Conservation (phyloP, 768 basidiomycete genomes). For the Leccinum aurantiacum region DNA sequence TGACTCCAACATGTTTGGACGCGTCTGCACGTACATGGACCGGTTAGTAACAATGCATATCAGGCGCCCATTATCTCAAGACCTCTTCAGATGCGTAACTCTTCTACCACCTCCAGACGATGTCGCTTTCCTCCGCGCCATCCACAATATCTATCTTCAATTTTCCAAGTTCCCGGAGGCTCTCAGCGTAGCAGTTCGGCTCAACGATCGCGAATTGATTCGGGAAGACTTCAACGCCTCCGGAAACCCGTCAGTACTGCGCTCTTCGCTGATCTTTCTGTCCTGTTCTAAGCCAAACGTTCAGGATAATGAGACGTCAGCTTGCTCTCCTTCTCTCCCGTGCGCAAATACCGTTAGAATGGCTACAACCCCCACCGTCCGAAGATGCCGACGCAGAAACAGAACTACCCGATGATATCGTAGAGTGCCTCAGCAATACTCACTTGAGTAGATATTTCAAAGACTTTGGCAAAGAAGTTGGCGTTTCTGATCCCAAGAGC, state of each 20-base stretch:
- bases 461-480: conserved; percentile 91
- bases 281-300: neutral
- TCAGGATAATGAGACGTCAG: conserved; percentile 88
- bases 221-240: conserved; percentile 87
- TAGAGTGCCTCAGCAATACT: conserved; percentile 84
- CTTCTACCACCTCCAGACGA: conserved; percentile 94
- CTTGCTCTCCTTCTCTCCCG: conserved; percentile 93
- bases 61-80: conserved; percentile 1
- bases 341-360: conserved; percentile 86
- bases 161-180: conserved; percentile 91
- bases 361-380: conserved; percentile 64
- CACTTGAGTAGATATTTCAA: conserved; percentile 83
- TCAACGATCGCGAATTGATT: conserved; percentile 79
- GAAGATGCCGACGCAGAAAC: conserved; percentile 56
- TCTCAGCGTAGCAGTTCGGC: conserved; percentile 77
- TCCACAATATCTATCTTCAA: conserved; percentile 85
- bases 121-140: conserved; percentile 81
- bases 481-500: conserved; percentile 84
- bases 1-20: conserved; percentile 81
- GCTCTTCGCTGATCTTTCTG: neutral
- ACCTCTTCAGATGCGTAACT: conserved; percentile 66
- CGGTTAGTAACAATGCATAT: conserved; percentile 48
- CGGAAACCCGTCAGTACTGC: conserved; percentile 70
- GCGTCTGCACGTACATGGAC: conserved; percentile 97
- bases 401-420: conserved; percentile 76